Evolutionary conservation across 164 flowering plant genomes (phyloP), one percentile per base, ranked within the genome.

Genomic region (Vitis rotundifolia): DNA sequence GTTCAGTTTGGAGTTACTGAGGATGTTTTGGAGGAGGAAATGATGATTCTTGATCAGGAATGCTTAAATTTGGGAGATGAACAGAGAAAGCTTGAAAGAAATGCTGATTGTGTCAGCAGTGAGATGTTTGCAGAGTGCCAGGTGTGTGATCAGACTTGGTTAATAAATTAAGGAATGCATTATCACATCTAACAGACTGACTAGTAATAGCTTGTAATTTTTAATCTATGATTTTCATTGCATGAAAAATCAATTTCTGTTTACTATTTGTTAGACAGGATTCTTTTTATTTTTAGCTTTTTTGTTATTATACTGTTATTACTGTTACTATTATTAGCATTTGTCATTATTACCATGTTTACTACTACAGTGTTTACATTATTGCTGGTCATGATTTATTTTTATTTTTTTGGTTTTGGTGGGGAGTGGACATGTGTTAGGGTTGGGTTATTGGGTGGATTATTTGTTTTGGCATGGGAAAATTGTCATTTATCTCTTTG

Each of bases 41-140:
- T 90, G 75, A 73, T 48, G 61, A 57, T 67, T 73, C 71, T 91
- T 13, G 83, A 62, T 66, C 78, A 85, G 69, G 98, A 93, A 70
- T 75, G 77, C 68, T 60, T 68, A 48, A 68, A 74, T 69, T 83
- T 95, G 13, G 94, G 86, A 72, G 82, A 81, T 74, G 96, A 93
- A 84, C 97, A 89, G 79, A 89, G 82, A 71, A 90, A 81, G 84
- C 92, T 85, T 75, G 98, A 93, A 79, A 85, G 99, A 18, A 87
- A 93, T 88, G 98, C 96, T 11, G 99, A 90, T 73, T 88, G 93
- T 76, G 98, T 91, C 29, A 95, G 85, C 76, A 82, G 89, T 75
- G 99, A 95, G 74, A 92, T 95, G 98, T 95, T 92, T 79, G 80
- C 87, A 26, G 99, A 95, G 75, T 95, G 99, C 69, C 99, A 95